Percentiles rank a stretch among this genome's conserved stretches.
phyloP scores from a whole-genome alignment of 345 rosid genomes.

The Alliaria petiolata region DNA sequence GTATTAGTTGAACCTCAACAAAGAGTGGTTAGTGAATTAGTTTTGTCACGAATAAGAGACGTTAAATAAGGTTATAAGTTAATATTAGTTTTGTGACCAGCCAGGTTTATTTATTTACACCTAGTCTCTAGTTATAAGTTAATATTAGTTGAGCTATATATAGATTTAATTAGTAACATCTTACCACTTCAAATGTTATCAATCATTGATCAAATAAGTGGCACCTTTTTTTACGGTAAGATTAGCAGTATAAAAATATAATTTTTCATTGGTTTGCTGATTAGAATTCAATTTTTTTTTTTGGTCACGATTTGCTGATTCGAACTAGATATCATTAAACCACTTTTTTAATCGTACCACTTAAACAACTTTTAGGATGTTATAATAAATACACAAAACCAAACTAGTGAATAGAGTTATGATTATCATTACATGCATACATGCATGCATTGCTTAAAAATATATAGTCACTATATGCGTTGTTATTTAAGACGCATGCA shows the following conservation, averaged over 20 bases:
- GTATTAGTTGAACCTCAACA: not conserved
- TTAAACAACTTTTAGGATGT: no score
- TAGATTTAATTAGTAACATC: not conserved
- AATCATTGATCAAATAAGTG: not conserved
- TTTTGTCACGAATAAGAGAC: not conserved
- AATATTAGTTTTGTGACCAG: no score
- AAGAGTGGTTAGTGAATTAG: not conserved
- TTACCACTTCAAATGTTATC: not conserved
- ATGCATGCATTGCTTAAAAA: no score
- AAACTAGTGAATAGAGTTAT: not conserved
- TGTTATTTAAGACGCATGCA: not conserved
- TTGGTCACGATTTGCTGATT: no score
- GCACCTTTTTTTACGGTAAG: not conserved
- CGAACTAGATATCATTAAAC: no score
- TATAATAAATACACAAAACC: not conserved
- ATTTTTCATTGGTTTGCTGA: not conserved
- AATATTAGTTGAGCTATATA: not conserved
- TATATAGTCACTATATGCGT: not conserved
- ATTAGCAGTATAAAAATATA: not conserved
- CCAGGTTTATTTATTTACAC: not conserved
- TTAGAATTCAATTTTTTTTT: no score
- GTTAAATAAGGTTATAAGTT: not conserved
- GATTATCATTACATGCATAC: no score
- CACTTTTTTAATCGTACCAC: no score
- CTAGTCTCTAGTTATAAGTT: not conserved